phyloP scores from a whole-genome alignment of 192 early-diverging fungal genomes.

The Funneliformis geosporum region DNA sequence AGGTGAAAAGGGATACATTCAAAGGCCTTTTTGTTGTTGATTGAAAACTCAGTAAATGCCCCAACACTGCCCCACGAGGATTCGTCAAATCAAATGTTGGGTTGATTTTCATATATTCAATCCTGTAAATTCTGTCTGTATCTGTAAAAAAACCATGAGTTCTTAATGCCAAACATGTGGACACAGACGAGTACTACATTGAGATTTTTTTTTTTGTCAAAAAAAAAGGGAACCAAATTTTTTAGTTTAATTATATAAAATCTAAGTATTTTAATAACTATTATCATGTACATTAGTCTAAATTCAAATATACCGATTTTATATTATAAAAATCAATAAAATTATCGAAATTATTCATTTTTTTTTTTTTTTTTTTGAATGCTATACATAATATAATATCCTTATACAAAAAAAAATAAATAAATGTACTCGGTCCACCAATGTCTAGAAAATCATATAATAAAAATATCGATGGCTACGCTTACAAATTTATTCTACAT shows the following conservation, averaged over 20 bases:
- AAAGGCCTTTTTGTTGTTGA: not conserved
- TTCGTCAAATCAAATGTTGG: not conserved
- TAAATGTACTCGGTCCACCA: not conserved
- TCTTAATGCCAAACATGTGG: constrained; percentile 11
- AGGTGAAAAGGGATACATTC: not conserved
- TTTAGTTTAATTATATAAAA: too few relatives aligned
- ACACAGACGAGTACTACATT: not conserved
- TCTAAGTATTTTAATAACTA: too few relatives aligned
- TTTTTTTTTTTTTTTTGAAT: not conserved
- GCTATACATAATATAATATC: not conserved
- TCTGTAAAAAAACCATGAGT: not conserved
- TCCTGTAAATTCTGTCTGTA: not conserved
- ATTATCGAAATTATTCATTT: not conserved
- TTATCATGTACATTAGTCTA: not conserved
- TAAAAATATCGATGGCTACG: not conserved
- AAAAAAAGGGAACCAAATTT: not conserved
- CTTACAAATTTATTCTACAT: not conserved
- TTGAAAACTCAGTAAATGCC: not conserved
- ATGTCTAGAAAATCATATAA: not conserved
- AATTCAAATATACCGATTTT: not conserved
- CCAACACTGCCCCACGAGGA: not conserved
- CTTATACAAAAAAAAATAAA: not conserved
- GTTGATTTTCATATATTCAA: not conserved
- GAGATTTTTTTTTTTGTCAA: not conserved
- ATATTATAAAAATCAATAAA: too few relatives aligned